Conservation (phyloP, 495 filamentous ascomycete species). For the Astrothelium macrocarpum region DNA sequence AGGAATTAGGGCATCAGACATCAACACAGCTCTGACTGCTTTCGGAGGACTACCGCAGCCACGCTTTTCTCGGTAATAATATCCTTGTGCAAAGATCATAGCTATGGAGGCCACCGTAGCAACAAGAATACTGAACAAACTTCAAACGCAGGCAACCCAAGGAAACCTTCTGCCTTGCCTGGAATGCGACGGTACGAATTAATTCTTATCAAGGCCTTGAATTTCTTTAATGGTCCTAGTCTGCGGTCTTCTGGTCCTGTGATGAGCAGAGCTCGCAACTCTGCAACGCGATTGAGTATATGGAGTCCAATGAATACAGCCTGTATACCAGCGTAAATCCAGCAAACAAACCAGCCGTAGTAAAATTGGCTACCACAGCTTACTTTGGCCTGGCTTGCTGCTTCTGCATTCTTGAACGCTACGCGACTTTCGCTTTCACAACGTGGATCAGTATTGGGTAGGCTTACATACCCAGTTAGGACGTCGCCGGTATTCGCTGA, state of each 20-base stretch:
- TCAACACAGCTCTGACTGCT: constrained; percentile 43
- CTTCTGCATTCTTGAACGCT: constrained; percentile 23
- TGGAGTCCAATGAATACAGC: constrained; percentile 26
- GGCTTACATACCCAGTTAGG: constrained; percentile 17
- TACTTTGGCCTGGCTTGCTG: constrained; percentile 23
- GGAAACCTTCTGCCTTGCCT: constrained; percentile 17
- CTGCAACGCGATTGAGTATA: constrained; percentile 2
- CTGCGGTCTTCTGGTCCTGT: background rate
- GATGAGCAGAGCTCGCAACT: constrained; percentile 14
- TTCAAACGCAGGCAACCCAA: constrained; percentile 28
- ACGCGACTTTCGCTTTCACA: constrained; percentile 30
- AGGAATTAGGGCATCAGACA: constrained; percentile 43
- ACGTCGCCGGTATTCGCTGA: constrained; percentile 9
- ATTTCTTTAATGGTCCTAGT: constrained; percentile 12
- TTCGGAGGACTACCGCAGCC: constrained; percentile 38
- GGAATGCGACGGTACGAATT: constrained; percentile 28
- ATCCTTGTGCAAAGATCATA: constrained; percentile 26
- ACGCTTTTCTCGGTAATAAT: constrained; percentile 31
- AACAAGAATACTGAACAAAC: constrained; percentile 22
- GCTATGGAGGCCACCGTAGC: constrained; percentile 9
- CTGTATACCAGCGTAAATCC: constrained; percentile 28
- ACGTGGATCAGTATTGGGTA: constrained; percentile 30
- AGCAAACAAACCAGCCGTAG: constrained; percentile 32
- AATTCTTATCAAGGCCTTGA: constrained; percentile 20
- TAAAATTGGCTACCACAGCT: constrained; percentile 20